A percentile compares a stretch with the other conserved stretches of the same genome.
Conservation (phyloP, 2,329 filamentous ascomycete genomes). For the Diaporthe velutina region DNA sequence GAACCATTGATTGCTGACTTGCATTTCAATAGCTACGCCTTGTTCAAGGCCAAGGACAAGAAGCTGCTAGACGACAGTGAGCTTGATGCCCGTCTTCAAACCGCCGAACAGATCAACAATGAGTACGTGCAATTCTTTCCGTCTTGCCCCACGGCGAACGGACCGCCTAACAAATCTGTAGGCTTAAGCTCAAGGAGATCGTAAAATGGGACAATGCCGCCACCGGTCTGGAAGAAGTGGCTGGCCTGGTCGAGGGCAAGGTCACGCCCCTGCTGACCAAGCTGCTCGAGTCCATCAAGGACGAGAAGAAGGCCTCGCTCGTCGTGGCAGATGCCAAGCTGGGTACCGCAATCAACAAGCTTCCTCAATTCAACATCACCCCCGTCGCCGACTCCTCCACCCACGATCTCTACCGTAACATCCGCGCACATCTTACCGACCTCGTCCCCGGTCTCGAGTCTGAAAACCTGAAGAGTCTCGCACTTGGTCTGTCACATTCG, state of each 20-base stretch:
- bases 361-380: slow-evolving; percentile 88
- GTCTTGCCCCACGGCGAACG: neutral
- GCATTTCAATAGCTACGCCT: slow-evolving; percentile 80
- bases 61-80: slow-evolving; percentile 89
- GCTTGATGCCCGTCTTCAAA: slow-evolving; percentile 79
- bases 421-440: slow-evolving; percentile 89
- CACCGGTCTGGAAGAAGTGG: slow-evolving; percentile 90
- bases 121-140: slow-evolving; percentile 71
- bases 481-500: slow-evolving; percentile 95
- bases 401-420: slow-evolving; percentile 91
- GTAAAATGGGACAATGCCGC: slow-evolving; percentile 96
- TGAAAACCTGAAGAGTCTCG: slow-evolving; percentile 92
- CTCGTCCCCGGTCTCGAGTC: slow-evolving; percentile 90
- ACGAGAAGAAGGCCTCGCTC: slow-evolving; percentile 96
- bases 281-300: slow-evolving; percentile 90
- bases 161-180: slow-evolving; percentile 51
- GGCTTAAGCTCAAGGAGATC: slow-evolving; percentile 96
- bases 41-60: slow-evolving; percentile 99
- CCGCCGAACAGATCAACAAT: slow-evolving; percentile 86
- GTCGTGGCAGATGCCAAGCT: slow-evolving; percentile 95
- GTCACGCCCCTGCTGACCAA: slow-evolving; percentile 87
- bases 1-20: slow-evolving; percentile 43
- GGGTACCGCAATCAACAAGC: slow-evolving; percentile 90
- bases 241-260: slow-evolving; percentile 91
- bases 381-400: slow-evolving; percentile 85